Conservation (phyloP, 148 eudicot genomes). For the Rheum nobile region DNA sequence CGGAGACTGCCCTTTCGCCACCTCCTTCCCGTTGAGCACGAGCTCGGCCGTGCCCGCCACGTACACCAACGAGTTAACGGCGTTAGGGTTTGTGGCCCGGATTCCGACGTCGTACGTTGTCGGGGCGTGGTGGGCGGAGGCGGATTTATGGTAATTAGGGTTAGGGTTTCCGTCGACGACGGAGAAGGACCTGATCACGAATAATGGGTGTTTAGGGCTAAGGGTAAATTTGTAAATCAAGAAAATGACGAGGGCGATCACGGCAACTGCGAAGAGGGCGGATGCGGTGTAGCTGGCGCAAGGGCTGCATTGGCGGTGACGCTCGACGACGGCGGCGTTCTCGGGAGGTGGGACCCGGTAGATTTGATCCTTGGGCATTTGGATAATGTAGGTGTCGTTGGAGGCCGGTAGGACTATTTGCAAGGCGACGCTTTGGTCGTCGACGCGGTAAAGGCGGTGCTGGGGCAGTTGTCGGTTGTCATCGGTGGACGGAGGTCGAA, state of each 20-base stretch:
- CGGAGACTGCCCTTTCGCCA: conserved; percentile 34
- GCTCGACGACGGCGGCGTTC: conserved; percentile 32
- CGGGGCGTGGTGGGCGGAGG: background rate
- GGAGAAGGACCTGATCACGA: conserved; percentile 22
- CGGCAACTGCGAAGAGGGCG: conserved; percentile 9
- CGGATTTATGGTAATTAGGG: background rate
- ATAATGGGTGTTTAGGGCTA: conserved; percentile 32
- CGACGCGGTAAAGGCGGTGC: background rate
- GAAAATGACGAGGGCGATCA: conserved; percentile 10
- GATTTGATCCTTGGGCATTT: conserved; percentile 26
- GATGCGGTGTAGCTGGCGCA: conserved; percentile 15
- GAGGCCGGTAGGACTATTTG: background rate
- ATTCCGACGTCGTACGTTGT: background rate
- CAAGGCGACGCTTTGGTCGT: background rate
- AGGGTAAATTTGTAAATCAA: conserved; percentile 16
- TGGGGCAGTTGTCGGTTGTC: background rate
- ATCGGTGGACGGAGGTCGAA: conserved; percentile 7
- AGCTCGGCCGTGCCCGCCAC: conserved; percentile 21
- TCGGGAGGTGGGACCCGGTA: conserved; percentile 38
- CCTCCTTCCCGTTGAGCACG: conserved; percentile 12
- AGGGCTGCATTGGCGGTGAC: conserved; percentile 13
- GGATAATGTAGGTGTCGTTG: conserved; percentile 20
- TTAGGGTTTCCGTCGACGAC: conserved; percentile 9
- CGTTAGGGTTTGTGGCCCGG: conserved; percentile 29
- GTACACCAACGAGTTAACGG: conserved; percentile 21